phyloP scores from a whole-genome alignment of 495 filamentous ascomycete genomes.

The Hypomontagnella submonticulosa region DNA sequence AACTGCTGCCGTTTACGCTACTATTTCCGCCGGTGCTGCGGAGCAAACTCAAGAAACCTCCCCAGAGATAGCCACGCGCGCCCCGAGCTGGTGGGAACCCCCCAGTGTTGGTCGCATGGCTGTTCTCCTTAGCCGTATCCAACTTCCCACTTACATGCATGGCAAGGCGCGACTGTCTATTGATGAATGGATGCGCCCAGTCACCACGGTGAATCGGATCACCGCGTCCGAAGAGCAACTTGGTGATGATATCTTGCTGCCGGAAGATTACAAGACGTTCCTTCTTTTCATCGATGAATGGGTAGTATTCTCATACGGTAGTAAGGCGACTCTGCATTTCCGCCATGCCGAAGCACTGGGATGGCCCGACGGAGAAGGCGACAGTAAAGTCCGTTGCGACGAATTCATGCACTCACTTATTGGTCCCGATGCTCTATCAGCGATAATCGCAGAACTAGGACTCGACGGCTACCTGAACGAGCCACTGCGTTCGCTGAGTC shows the following conservation, averaged over 20 bases:
- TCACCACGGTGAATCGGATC: neutral
- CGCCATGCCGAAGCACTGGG: neutral
- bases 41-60: too few relatives aligned
- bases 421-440: neutral
- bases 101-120: neutral
- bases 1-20: too few relatives aligned
- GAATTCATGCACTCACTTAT: conserved; percentile 2
- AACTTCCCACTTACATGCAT: too few relatives aligned
- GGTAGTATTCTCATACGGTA: neutral
- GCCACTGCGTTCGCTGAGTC: neutral
- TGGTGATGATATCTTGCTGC: neutral
- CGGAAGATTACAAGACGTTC: conserved; percentile 1
- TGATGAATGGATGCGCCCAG: neutral
- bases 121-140: neutral
- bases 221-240: neutral
- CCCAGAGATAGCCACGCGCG: too few relatives aligned
- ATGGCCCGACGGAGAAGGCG: too few relatives aligned
- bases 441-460: neutral
- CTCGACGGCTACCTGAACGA: neutral
- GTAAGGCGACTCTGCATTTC: neutral
- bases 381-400: neutral
- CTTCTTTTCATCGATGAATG: neutral
- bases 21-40: too few relatives aligned
- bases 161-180: neutral
- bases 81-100: neutral